These are phyloP conservation scores for Thalassiosira ordinaria DNA, from an alignment of 352 stramenopile genomes.

Conservation along the genomic window DNA sequence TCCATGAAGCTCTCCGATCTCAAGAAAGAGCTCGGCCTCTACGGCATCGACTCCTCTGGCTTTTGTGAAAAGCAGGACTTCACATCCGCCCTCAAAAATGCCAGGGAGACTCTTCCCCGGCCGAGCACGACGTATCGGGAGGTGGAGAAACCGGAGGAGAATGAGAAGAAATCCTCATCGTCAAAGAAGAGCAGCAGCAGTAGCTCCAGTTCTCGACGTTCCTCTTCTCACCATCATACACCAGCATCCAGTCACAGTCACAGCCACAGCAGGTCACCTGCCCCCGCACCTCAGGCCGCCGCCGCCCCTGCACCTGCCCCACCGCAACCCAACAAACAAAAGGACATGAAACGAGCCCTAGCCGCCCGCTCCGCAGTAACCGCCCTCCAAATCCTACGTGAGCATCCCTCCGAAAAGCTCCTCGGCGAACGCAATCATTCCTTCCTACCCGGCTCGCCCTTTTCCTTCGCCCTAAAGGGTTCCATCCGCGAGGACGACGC, in stretches of 20 bases:
- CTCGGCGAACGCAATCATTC: conserved; percentile 30
- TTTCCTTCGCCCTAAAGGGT: conserved; percentile 42
- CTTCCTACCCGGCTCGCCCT: conserved; percentile 50
- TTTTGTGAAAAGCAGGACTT: conserved; percentile 56
- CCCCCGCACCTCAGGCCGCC: conserved; percentile 6
- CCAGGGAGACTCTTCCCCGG: conserved; percentile 34
- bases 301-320: neutral
- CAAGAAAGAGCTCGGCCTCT: conserved; percentile 43
- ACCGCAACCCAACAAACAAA: neutral
- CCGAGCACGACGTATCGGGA: conserved; percentile 43
- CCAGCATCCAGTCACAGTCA: conserved; percentile 2
- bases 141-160: conserved; percentile 19
- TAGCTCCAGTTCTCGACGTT: no score
- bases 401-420: conserved; percentile 47
- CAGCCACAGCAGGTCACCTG: neutral
- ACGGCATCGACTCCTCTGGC: conserved; percentile 45
- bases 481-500: conserved; percentile 41
- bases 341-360: conserved; percentile 30
- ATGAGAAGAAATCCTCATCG: conserved; percentile 1
- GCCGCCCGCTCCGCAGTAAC: conserved; percentile 34
- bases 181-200: neutral
- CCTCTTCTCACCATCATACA: neutral
- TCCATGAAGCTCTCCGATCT: conserved; percentile 56
- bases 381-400: conserved; percentile 35
- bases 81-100: conserved; percentile 36